These are phyloP conservation scores for Colletotrichum lentis DNA, from an alignment of 2,329 filamentous ascomycete genomes.

Conservation along the genomic window DNA sequence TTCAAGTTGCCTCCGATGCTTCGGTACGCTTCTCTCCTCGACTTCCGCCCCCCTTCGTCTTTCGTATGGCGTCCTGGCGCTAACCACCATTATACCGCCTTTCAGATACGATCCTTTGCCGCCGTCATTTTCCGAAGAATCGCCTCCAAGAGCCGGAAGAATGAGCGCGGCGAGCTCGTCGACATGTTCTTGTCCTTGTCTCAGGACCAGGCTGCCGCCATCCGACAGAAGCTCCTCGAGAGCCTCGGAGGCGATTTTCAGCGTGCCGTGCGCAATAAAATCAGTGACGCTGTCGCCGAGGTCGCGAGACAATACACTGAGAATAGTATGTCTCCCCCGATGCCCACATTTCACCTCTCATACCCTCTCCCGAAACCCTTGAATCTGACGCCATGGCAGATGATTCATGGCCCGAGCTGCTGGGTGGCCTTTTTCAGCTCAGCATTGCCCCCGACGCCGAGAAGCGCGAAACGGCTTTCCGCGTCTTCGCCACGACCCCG, in stretches of 20 bases:
- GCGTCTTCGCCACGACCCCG: constrained; percentile 94
- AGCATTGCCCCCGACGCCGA: constrained; percentile 85
- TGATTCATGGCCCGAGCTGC: constrained; percentile 87
- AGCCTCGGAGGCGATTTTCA: constrained; percentile 77
- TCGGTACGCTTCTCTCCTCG: constrained; percentile 60
- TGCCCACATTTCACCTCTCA: constrained; percentile 17
- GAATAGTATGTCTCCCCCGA: constrained; percentile 68
- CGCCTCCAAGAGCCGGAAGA: constrained; percentile 86
- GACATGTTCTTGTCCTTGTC: constrained; percentile 87
- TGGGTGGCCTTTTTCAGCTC: constrained; percentile 85
- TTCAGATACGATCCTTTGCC: constrained; percentile 85
- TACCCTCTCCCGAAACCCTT: background rate
- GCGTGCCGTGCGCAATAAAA: constrained; percentile 85
- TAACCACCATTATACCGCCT: constrained; percentile 12
- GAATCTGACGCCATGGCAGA: constrained; percentile 56
- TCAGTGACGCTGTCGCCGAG: constrained; percentile 97
- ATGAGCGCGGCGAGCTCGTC: constrained; percentile 71
- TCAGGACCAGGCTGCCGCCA: constrained; percentile 76
- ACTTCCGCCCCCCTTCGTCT: background rate
- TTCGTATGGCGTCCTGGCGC: constrained; percentile 11
- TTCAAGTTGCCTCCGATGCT: constrained; percentile 77
- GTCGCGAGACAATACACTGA: constrained; percentile 94
- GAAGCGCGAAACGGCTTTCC: constrained; percentile 90
- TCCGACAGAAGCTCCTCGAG: constrained; percentile 84
- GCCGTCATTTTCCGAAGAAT: constrained; percentile 95